Evolutionary conservation across 768 basidiomycete species (phyloP), one percentile per base, ranked within the genome.

Genomic region (Psilocybe azurescens): DNA sequence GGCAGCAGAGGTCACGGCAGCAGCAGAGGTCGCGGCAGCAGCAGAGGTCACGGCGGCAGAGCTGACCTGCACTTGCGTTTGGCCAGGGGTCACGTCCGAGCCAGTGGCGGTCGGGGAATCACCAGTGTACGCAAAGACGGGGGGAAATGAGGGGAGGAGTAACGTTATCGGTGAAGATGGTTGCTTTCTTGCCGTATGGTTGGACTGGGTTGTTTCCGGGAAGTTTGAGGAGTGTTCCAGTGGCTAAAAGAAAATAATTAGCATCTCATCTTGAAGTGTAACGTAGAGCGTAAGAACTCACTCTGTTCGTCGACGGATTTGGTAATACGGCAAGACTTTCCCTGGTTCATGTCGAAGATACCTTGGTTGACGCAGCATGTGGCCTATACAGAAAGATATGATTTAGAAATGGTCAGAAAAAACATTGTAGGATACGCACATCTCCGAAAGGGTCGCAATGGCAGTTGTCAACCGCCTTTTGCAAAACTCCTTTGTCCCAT

Each of bases 141-240:
- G 83, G 83, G 5, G 73, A 63, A 54, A 86, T 70, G 7, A 81
- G 64, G 5, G 73, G 63, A 41, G 84, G 84, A 2, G 69, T 71
- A n/a, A 67, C 72, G n/a, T 68, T 65, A 58, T 78, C 77, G 4
- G 73, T 32, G 61, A 71, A 75, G 58, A 73, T 68, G 2, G 72
- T 69, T 6, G 80, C 81, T 38, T 62, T 67, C 39, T 60, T 63
- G 30, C 79, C 80, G 56, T 71, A 75, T 5, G 67, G 67, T 55
- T 79, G 75, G 20, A 86, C 80, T 9, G 84, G 83, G 70, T 85
- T 85, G 73, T 85, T 84, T 38, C 84, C 84, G 2, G 84, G 84
- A 38, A 86, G 80, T 38, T 76, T 75, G 33, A 69, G 28, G 46
- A 86, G 61, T 5, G 77, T 83, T 54, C 84, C 84, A 33, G 78